Percentiles rank a stretch among this genome's conserved stretches.
These are phyloP conservation scores for Coprinopsis sp. DNA, from an alignment of 768 basidiomycete genomes.

Conservation along the genomic window DNA sequence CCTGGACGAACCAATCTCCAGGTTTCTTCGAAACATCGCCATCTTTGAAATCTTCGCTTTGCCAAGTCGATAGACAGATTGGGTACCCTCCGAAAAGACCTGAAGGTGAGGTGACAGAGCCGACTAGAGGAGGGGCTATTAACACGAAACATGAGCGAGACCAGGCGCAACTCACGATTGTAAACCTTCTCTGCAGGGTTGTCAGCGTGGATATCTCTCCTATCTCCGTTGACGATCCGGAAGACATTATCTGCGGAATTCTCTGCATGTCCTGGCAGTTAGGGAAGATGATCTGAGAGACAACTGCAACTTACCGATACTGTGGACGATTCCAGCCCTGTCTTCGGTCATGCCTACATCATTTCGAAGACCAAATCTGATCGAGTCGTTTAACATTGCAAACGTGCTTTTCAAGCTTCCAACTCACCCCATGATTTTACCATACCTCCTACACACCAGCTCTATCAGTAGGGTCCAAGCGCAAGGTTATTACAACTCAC, in stretches of 20 bases:
- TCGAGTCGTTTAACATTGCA: neutral
- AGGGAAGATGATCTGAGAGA: neutral
- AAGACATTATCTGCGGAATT: slow-evolving; percentile 12
- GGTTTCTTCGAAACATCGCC: slow-evolving; percentile 7
- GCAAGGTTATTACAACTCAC: neutral
- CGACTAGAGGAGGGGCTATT: slow-evolving; percentile 4
- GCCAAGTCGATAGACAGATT: slow-evolving; percentile 12
- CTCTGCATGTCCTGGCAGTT: slow-evolving; percentile 1
- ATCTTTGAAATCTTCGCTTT: slow-evolving; percentile 7
- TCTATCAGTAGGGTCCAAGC: neutral
- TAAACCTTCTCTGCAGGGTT: slow-evolving; percentile 15
- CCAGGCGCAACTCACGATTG: slow-evolving; percentile 3
- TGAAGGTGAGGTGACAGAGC: slow-evolving; percentile 6
- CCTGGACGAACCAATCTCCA: slow-evolving; percentile 17
- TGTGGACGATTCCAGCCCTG: slow-evolving; percentile 8
- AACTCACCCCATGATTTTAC: slow-evolving; percentile 4
- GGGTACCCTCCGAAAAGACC: slow-evolving; percentile 12
- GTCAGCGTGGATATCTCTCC: slow-evolving; percentile 11
- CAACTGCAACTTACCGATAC: neutral
- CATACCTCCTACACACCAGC: slow-evolving; percentile 1
- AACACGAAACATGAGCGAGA: neutral
- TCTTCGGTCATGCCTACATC: slow-evolving; percentile 14
- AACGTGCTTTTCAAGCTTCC: neutral
- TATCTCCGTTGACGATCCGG: slow-evolving; percentile 7
- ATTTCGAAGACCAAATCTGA: slow-evolving; percentile 13